phyloP scores from a whole-genome alignment of 495 filamentous ascomycete genomes.

The Aspergillus cavernicola region DNA sequence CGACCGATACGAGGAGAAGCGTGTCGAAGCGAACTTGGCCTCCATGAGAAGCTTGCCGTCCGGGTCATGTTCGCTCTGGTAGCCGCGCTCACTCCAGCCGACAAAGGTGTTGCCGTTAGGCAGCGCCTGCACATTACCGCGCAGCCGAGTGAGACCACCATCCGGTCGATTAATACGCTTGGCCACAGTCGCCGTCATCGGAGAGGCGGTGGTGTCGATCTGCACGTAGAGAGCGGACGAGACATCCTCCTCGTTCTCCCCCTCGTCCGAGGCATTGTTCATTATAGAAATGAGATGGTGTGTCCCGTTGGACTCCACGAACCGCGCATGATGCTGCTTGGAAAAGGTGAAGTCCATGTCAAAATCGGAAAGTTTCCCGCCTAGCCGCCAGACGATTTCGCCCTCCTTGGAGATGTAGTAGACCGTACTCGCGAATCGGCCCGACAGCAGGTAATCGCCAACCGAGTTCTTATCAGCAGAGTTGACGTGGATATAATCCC shows the following conservation, averaged over 20 bases:
- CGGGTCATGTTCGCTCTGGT: slow-evolving; percentile 52
- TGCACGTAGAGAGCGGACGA: slow-evolving; percentile 53
- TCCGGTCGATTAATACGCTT: slow-evolving; percentile 46
- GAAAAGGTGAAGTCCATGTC: slow-evolving; percentile 49
- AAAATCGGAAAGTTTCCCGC: slow-evolving; percentile 45
- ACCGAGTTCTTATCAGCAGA: slow-evolving; percentile 39
- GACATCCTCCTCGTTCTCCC: slow-evolving; percentile 32
- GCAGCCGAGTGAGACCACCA: slow-evolving; percentile 50
- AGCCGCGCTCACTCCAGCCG: slow-evolving; percentile 56
- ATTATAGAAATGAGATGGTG: slow-evolving; percentile 49
- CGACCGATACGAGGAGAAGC: slow-evolving; percentile 40
- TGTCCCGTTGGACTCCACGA: slow-evolving; percentile 47
- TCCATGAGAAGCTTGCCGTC: slow-evolving; percentile 52
- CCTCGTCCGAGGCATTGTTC: slow-evolving; percentile 52
- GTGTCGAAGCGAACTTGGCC: slow-evolving; percentile 31
- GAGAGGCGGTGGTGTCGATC: slow-evolving; percentile 40
- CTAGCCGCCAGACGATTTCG: slow-evolving; percentile 55
- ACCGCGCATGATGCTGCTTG: slow-evolving; percentile 59
- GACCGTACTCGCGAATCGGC: slow-evolving; percentile 53
- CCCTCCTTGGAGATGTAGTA: slow-evolving; percentile 56
- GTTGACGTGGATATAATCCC: slow-evolving; percentile 43
- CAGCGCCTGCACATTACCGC: slow-evolving; percentile 56
- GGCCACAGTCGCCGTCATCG: slow-evolving; percentile 41
- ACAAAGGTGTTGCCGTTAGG: slow-evolving; percentile 53
- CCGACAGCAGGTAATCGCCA: slow-evolving; percentile 57